Base-by-base conservation (phyloP, 2,329 filamentous ascomycete species). In the Cryphonectria nitschkei region DNA sequence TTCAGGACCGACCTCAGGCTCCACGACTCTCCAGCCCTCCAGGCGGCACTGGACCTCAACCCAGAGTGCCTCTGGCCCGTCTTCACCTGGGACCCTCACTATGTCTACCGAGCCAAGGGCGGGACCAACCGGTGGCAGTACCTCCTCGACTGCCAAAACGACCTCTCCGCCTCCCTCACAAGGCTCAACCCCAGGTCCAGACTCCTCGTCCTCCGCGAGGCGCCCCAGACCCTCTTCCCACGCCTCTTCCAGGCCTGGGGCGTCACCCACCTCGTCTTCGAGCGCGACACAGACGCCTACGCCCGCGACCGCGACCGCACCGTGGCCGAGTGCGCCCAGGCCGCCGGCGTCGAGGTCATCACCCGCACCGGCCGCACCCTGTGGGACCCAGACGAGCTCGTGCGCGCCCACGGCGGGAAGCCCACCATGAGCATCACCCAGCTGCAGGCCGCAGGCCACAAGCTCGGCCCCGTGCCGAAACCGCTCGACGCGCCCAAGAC, bases 21-120 rank as follows among this genome's bases (percentile, higher is more conserved):
- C 2, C 92, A 94, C 80, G 92, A 94, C 79, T 93, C 91, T 0
- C 92, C 92, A 11, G 92, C 91, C 1, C 82, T 95, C 37, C 86
- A 90, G 78, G 91, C 91, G 2, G 92, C 92, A 0, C 80, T 95
- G 9, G 90, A 92, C 70, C 83, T 94, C 8, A 84, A 92, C 0
- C 91, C 92, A 1, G 86, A 87, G 67, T 88, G 86, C 29, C 82
- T 95, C 37, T 94, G 91, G 83, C 92, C 92, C 0, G 87, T 94
- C 62, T 95, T 92, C 85, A 93, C 90, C 1, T 95, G 92, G 91
- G 92, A 94, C 77, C 92, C 92, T 70, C 91, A 94, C 78, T 94
- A 94, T 77, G 91, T 94, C 37, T 94, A 93, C 77, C 86, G 86
- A 43, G 88, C 90, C 0, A 86, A 92, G 70, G 91, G 90, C 5